Conservation (phyloP, 169 alveolate species). For the Eimeria brunetti region DNA sequence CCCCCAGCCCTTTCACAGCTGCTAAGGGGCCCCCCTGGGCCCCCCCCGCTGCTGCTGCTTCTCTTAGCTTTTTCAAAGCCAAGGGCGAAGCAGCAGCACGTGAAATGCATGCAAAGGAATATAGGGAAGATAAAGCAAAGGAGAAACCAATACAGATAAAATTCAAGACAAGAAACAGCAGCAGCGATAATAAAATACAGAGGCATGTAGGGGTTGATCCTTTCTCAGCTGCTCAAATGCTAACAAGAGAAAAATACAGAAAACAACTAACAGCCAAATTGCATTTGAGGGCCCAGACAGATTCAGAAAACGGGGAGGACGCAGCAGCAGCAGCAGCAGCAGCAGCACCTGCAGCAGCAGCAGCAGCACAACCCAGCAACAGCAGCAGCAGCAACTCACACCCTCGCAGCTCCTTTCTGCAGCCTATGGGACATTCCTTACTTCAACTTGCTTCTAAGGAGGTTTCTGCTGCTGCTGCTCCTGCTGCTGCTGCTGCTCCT, state of each 20-base stretch:
- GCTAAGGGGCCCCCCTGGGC: no score
- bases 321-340: neutral
- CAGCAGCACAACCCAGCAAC: neutral
- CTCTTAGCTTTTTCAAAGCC: neutral
- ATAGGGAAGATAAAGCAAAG: no score
- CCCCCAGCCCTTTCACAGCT: neutral
- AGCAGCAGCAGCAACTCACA: neutral
- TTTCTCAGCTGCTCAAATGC: constrained; percentile 55
- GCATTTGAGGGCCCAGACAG: neutral
- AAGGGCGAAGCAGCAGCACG: neutral
- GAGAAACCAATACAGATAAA: no score
- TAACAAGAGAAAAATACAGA: neutral
- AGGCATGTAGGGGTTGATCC: no score
- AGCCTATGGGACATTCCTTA: neutral
- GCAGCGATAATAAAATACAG: no score
- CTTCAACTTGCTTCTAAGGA: neutral
- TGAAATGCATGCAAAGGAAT: no score
- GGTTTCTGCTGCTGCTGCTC: neutral
- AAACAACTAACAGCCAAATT: neutral
- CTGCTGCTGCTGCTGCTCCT: neutral
- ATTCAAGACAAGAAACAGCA: no score
- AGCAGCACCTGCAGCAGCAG: neutral
- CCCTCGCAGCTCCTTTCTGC: neutral
- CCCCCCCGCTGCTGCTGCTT: neutral
- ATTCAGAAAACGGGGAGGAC: neutral